These are phyloP conservation scores for Saccharomycopsis microspora DNA, from an alignment of 805 yeast genomes.

Conservation along the genomic window DNA sequence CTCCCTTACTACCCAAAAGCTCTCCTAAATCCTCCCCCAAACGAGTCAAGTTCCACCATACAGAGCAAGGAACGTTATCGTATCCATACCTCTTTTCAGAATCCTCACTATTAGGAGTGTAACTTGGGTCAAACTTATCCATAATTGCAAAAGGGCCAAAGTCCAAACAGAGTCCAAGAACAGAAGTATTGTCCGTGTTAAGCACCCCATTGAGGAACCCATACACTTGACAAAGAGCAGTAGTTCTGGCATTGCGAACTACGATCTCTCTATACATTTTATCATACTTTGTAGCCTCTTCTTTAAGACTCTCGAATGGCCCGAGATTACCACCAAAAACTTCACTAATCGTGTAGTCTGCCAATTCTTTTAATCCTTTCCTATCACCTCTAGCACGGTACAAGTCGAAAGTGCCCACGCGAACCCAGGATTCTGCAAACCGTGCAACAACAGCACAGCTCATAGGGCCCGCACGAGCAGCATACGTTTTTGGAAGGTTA, in stretches of 20 bases:
- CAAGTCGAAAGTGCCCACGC: conserved; percentile 82
- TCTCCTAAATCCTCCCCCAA: conserved; percentile 79
- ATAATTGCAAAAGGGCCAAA: conserved; percentile 91
- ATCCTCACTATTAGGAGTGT: conserved; percentile 89
- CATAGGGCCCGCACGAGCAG: conserved; percentile 59
- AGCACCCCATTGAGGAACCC: conserved; percentile 92
- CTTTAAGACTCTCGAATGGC: conserved; percentile 17
- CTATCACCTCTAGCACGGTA: conserved; percentile 66
- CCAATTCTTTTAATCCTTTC: conserved; percentile 44
- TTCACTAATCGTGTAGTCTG: conserved; percentile 63
- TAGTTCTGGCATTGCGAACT: conserved; percentile 60
- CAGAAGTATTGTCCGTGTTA: conserved; percentile 88
- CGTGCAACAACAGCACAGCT: conserved; percentile 78
- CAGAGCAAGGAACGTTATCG: conserved; percentile 71
- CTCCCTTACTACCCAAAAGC: conserved; percentile 56
- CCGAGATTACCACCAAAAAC: conserved; percentile 26
- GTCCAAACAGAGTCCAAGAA: conserved; percentile 81
- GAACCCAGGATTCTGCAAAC: conserved; percentile 76
- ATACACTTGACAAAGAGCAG: conserved; percentile 82
- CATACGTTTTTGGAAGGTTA: conserved; percentile 61
- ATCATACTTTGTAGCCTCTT: conserved; percentile 34
- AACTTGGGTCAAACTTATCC: conserved; percentile 74
- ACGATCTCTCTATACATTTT: conserved; percentile 61
- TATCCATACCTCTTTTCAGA: conserved; percentile 59
- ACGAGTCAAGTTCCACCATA: conserved; percentile 88